Evolutionary conservation across 345 rosid species (phyloP), one percentile per base, ranked within the genome.

Genomic region (Boechera retrofracta): DNA sequence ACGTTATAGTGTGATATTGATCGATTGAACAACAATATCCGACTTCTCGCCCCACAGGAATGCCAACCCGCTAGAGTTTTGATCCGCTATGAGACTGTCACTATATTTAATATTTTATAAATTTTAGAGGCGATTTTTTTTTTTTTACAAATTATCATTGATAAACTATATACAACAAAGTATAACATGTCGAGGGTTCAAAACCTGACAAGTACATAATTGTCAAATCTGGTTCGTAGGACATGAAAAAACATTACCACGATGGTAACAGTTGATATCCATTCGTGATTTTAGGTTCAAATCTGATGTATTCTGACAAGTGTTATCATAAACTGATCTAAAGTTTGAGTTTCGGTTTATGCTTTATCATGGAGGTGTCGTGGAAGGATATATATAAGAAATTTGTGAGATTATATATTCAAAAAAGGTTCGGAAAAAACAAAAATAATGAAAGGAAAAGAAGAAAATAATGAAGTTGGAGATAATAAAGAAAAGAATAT

Each of bases 401-500:
- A 0, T 48, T 48, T 48, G 2, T 45, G 7, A n/a, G 18, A 45
- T 3, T 45, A 48, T 48, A 2, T 48, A 48, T 1, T 21, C 16
- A 13, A 44, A 58, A 56, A 29, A 56, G 31, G n/a, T n/a, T 56
- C 53, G 0, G 4, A 41, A 28, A 53, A 32, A 16, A 12, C 10
- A 12, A 18, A 28, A 56, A 18, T 18, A 56, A n/a, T 13, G 26
- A 35, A 33, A 10, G 4, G 18, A 33, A 21, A 51, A 64, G 13
- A 33, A 11, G 5, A 63, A 28, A 26, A 1, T 5, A 63, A 15
- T 54, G 10, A 44, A 45, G 18, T 62, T 38, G 69, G 44, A 63
- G 53, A 10, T 41, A 41, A 41, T n/a, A 64, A 31, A n/a, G n/a
- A 64, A 54, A 65, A 26, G 59, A 62, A 36, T 45, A 49, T 5